Evolutionary conservation across 768 basidiomycete genomes (phyloP).

Genomic region (Suillus plorans): DNA sequence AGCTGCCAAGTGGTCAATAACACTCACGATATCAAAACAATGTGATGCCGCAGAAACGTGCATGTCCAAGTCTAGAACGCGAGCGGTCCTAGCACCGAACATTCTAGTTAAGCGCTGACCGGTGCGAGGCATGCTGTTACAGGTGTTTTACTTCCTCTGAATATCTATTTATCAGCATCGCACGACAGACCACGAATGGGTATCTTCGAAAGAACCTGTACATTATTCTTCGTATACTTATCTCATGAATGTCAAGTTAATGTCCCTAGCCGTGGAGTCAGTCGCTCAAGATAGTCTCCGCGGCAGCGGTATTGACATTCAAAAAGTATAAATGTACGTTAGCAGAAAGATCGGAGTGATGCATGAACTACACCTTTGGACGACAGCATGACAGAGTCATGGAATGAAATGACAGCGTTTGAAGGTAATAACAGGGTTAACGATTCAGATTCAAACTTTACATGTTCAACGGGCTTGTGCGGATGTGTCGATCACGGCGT

Average conservation of each 20-base stretch:
- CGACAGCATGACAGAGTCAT: neutral
- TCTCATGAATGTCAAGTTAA: neutral
- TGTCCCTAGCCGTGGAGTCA: neutral
- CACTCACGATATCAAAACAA: neutral
- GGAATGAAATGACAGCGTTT: neutral
- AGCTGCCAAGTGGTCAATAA: neutral
- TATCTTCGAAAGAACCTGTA: neutral
- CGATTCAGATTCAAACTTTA: too few relatives aligned
- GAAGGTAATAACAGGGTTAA: too few relatives aligned
- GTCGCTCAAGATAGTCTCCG: neutral
- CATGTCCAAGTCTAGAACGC: neutral
- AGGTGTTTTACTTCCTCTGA: neutral
- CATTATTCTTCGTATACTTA: neutral
- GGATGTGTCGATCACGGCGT: too few relatives aligned
- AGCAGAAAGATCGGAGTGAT: neutral
- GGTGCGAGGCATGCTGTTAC: neutral
- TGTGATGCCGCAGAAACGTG: neutral
- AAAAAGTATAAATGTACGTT: neutral
- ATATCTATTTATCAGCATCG: neutral
- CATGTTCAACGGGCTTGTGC: too few relatives aligned
- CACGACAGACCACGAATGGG: too few relatives aligned
- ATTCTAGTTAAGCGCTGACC: neutral
- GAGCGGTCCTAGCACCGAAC: neutral
- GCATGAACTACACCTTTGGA: neutral
- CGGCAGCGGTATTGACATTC: neutral